Base-by-base conservation (phyloP, 148 eudicot species). In the Amaranthus palmeri region DNA sequence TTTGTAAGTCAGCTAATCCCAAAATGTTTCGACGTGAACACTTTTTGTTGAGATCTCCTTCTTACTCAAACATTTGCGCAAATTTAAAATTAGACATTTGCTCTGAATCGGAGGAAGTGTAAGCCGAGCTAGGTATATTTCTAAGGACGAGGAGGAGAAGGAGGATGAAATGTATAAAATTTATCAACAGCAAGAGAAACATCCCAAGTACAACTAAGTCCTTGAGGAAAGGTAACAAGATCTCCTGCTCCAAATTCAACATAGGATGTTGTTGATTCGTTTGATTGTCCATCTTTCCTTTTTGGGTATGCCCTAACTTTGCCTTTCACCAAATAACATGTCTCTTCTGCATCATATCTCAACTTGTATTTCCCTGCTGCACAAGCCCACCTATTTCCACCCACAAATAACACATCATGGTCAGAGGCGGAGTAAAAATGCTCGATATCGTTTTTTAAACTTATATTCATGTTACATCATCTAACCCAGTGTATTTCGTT, bases 201-300 rank as follows among this genome's bases (percentile, higher is more conserved):
- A 76, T 91, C 93, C 93, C 96, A 91, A 69, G 93, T 91, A 84
- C 93, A 91, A 68, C 89, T 85, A 41, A 88, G 81, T 43, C 96
- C 96, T 61, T 91, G 85, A 10, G 96, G 96, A 9, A 91, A 72
- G 2, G 81, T 77, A 41, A 91, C 96, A 17, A 90, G 84, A 56
- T 90, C 96, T 48, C 96, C 92, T 4, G 88, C 92, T 10, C 88
- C 90, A 67, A 90, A 88, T 74, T 90, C 92, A 10, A 82, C 90
- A 66, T 40, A 74, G 9, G 51, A 58, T 54, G n/a, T 43, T 62
- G 42, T 57, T 46, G 67, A 9, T 4, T n/a, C 54, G 49, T 80
- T n/a, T n/a, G n/a, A n/a, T n/a, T n/a, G n/a, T n/a, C n/a, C n/a
- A n/a, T n/a, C n/a, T n/a, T n/a, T 87, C 17, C 0, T 42, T 51